Conservation (phyloP, 2,329 filamentous ascomycete genomes). For the Penicillium thymicola region DNA sequence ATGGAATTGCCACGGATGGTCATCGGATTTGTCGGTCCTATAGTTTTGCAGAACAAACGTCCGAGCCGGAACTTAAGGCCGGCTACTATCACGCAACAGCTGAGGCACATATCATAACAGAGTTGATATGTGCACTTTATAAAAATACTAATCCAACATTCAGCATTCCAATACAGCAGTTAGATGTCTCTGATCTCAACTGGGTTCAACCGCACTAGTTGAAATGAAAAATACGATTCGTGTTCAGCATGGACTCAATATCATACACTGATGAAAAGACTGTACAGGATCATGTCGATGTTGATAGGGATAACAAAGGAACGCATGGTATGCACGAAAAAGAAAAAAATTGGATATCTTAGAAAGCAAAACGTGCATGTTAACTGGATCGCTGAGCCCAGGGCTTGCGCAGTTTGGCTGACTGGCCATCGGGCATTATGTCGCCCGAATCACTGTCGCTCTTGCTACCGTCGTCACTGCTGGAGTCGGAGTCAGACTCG, state of each 20-base stretch:
- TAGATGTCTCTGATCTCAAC: background rate
- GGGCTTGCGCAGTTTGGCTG: background rate
- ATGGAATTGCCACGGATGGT: background rate
- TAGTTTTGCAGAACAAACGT: background rate
- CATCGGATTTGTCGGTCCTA: background rate
- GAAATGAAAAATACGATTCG: background rate
- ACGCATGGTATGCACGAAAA: background rate
- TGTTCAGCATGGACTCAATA: background rate
- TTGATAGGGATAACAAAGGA: background rate
- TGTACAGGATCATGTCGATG: background rate
- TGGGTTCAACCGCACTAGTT: background rate
- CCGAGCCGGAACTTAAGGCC: background rate
- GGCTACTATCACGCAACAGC: background rate
- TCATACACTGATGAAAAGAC: background rate
- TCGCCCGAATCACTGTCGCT: conserved; percentile 4
- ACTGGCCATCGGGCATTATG: conserved; percentile 4
- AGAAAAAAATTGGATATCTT: background rate
- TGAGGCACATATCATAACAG: background rate
- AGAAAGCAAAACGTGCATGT: background rate
- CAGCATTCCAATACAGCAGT: background rate
- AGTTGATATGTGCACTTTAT: background rate
- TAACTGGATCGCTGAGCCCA: background rate
- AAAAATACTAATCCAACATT: background rate
- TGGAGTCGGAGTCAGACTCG: background rate
- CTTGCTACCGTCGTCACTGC: background rate